Conservation (phyloP, 257 asterid species). For the Echites panduratus region DNA sequence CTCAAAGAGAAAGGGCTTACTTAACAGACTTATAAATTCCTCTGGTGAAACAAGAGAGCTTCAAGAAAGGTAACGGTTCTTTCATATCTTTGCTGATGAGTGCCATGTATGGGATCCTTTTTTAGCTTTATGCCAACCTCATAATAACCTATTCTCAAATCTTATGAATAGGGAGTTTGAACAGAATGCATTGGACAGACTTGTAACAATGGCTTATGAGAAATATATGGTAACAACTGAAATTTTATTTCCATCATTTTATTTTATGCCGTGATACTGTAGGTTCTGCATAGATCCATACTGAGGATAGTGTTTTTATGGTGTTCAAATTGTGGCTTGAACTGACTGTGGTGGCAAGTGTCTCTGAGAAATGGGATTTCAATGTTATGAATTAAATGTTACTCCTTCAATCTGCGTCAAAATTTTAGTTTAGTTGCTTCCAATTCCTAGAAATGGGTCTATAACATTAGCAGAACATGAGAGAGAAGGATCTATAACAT, state of each 20-base stretch:
- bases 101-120: slow-evolving; percentile 18
- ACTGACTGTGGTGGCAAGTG: neutral
- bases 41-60: slow-evolving; percentile 52
- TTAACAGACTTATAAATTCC: slow-evolving; percentile 45
- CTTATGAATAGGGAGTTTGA: slow-evolving; percentile 61
- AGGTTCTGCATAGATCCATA: neutral
- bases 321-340: slow-evolving; percentile 1
- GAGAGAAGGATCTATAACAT: too few relatives aligned
- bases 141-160: slow-evolving; percentile 25
- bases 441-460: neutral
- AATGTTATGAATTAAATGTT: neutral
- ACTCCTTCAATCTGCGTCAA: neutral
- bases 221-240: slow-evolving; percentile 70
- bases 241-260: slow-evolving; percentile 15
- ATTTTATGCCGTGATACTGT: slow-evolving; percentile 1
- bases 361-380: neutral
- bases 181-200: slow-evolving; percentile 66
- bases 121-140: slow-evolving; percentile 7
- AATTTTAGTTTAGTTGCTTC: neutral
- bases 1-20: slow-evolving; percentile 52
- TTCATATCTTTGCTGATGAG: slow-evolving; percentile 9
- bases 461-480: neutral
- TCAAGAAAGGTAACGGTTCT: slow-evolving; percentile 55
- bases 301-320: neutral
- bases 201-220: slow-evolving; percentile 71